phyloP scores from a whole-genome alignment of 441 rosid species.

The Flueggea neowawraea region DNA sequence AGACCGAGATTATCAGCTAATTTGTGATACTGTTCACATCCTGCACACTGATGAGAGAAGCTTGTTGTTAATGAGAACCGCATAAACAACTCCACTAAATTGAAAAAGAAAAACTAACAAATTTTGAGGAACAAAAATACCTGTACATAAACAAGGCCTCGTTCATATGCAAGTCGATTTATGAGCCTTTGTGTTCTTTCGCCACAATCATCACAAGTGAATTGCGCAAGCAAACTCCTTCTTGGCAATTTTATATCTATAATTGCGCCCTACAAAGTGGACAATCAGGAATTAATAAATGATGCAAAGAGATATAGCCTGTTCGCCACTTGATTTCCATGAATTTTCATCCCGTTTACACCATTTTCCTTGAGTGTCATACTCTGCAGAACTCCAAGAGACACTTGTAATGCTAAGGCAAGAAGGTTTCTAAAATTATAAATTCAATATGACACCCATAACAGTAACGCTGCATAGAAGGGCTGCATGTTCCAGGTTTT shows the following conservation, averaged over 20 bases:
- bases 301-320: background rate
- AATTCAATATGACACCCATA: too few species aligned
- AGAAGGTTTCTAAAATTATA: too few species aligned
- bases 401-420: too few species aligned
- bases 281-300: background rate
- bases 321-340: background rate
- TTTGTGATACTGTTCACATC: conserved; percentile 84
- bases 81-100: conserved; percentile 2
- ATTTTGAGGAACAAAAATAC: conserved; percentile 24
- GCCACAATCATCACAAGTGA: conserved; percentile 77
- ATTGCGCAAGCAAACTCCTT: conserved; percentile 74
- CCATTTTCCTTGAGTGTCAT: too few species aligned
- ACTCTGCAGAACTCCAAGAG: too few species aligned
- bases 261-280: conserved; percentile 36
- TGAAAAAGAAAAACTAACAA: conserved; percentile 5
- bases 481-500: too few species aligned
- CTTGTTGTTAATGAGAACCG: conserved; percentile 13
- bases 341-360: background rate
- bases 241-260: conserved; percentile 71
- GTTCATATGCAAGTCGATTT: conserved; percentile 76
- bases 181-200: conserved; percentile 80
- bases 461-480: too few species aligned
- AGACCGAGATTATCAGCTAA: conserved; percentile 90
- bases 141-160: conserved; percentile 82
- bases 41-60: conserved; percentile 70